phyloP scores from a whole-genome alignment of 257 asterid genomes.

The Capsicum pubescens region DNA sequence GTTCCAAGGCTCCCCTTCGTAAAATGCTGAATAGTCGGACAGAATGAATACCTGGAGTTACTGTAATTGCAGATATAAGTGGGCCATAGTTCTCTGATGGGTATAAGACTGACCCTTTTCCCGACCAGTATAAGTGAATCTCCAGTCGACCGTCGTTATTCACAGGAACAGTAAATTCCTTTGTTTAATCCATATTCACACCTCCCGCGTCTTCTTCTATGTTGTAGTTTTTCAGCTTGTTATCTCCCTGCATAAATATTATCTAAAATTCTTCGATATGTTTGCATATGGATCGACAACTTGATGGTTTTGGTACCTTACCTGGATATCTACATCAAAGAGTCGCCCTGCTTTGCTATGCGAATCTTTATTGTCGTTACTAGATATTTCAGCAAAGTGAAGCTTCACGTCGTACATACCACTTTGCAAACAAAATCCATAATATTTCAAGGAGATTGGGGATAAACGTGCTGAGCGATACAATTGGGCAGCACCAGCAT shows the following conservation, averaged over 20 bases:
- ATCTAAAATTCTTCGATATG: neutral
- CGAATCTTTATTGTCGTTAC: neutral
- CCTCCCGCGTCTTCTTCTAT: constrained; percentile 25
- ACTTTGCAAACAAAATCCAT: constrained; percentile 38
- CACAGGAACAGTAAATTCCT: neutral
- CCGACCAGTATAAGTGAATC: constrained; percentile 43
- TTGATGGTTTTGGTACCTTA: neutral
- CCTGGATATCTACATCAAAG: constrained; percentile 42
- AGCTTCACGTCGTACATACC: constrained; percentile 31
- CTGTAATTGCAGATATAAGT: constrained; percentile 37
- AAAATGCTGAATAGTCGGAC: neutral
- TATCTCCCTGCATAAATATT: constrained; percentile 13
- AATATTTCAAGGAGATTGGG: constrained; percentile 44
- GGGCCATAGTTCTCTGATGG: constrained; percentile 27
- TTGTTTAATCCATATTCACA: neutral
- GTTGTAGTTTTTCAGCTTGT: constrained; percentile 13
- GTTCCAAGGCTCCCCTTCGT: neutral
- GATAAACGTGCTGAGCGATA: constrained; percentile 33
- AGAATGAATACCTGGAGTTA: constrained; percentile 36
- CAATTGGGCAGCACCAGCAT: constrained; percentile 29
- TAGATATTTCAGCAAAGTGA: constrained; percentile 40
- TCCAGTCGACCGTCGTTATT: neutral
- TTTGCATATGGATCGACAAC: neutral
- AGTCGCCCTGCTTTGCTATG: constrained; percentile 20
- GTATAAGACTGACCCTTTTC: constrained; percentile 29